Base-by-base conservation (phyloP, 164 flowering plant species). In the Berberis thunbergii region DNA sequence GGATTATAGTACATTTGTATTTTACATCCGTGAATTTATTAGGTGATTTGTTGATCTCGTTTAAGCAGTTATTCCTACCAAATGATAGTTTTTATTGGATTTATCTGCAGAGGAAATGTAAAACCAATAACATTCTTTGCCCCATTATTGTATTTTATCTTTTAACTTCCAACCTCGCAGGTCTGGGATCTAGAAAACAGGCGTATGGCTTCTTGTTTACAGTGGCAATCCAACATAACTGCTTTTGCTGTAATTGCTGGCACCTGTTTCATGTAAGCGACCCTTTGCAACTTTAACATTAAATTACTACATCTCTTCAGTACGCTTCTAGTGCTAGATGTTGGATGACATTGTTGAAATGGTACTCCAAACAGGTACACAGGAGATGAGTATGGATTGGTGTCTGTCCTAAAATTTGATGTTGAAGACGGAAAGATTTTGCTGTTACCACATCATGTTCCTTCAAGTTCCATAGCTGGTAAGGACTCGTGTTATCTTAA, bases 141-240 rank as follows among this genome's bases (percentile, higher is more conserved):
- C 26, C 26, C 26, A 26, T 26, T 26, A 26, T 26, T 26, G 26
- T 26, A 26, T 26, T 26, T 26, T 26, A 26, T 26, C 26, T 26
- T 26, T 26, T 12, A 12, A 4, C 58, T 60, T 62, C 50, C 41
- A 54, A 43, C 58, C 67, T 70, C 61, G 64, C 82, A 91, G 96
- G 89, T 91, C 64, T 91, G 97, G 97, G 80, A 81, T 81, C 77
- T 91, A 75, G 83, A 81, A 70, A 72, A 73, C 73, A 79, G 89
- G 74, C 65, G 72, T 62, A 62, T 80, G 45, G 76, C 77, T 39
- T 77, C 69, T 72, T 75, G 66, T 73, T 66, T 91, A 54, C 86
- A 80, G 61, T 88, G 96, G 96, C 88, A 83, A 63, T 79, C 86
- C 54, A 88, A 86, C 70, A 77, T 91, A 54, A 91, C 97, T 54